Evolutionary conservation across 305 asterid genomes (phyloP), one percentile per base, ranked within the genome.

Genomic region (Plantago coronopus): DNA sequence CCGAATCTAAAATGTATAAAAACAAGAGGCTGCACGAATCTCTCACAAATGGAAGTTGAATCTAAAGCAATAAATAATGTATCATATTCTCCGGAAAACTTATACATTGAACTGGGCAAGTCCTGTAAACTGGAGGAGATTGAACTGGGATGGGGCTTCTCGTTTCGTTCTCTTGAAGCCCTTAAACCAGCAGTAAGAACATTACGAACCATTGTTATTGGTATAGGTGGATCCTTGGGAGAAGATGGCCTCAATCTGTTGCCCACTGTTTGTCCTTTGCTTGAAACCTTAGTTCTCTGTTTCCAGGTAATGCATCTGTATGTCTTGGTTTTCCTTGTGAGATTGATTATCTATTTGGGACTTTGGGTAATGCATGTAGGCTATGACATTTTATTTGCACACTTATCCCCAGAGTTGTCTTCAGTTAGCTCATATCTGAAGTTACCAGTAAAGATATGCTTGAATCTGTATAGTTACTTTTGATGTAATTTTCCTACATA

Each of bases 131-230:
- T 91, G 80, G 87, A 79, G 74, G 96, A 88, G 75, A 65, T 88
- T 67, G 79, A 77, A 49, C 57, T 91, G 79, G 98, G 98, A 71
- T 91, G 98, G 98, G 96, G 96, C 72, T 83, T 84, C 72, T 83
- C 94, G 0, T 81, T 56, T 74, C 75, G 72, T 69, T 81, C 85
- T 69, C 61, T 88, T 61, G 76, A 37, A 70, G 77, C 80, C 69
- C 78, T 91, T 60, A 68, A 78, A 69, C 96, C 94, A 47, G 88
- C 95, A 63, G 68, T 81, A 44, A 73, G 74, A 76, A 74, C 72
- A 61, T 63, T 88, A 57, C 77, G 72, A 81, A 72, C 81, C 64
- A 53, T 91, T 48, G 64, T 60, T 64, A 76, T 91, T 64, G 96
- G 96, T 69, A 76, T 91, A 77, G 98, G 98, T 75, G 96, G 89